Evolutionary conservation across 495 filamentous ascomycete genomes (phyloP), one percentile per base, ranked within the genome.

Genomic region (Hypoxylon lenormandii): DNA sequence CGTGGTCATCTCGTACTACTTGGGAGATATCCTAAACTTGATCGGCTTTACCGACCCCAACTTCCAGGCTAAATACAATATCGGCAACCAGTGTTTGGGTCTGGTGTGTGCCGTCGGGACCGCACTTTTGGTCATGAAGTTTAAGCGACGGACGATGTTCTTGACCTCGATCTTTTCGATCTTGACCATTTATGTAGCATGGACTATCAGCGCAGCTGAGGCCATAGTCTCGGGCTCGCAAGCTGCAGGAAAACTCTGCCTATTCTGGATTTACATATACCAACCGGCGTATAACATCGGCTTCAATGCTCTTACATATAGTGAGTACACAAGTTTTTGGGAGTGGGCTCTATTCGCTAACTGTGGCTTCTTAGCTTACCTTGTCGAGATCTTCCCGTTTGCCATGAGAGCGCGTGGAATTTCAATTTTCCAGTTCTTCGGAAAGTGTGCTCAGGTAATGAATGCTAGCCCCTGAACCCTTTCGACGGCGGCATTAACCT

Each of bases 381-480:
- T 88, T 5, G 77, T 87, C 26, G 86, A 89, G 60, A 74, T 89
- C 13, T 89, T 86, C 77, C 87, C 87, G 5, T 89, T 82, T 75
- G 77, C 83, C 0, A 78, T 82, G 58, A 83, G 87, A 56, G 82
- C 84, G 10, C 81, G 84, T 28, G 86, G 87, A 68, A 83, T 89
- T 50, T 81, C 83, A 0, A 81, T 87, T 72, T 85, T 86, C 77
- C 84, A 89, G 70, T 84, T 85, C 75, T 89, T 83, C 61, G 83
- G 86, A 46, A 80, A 84, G 37, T 78, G 79, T 2, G 84, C 85
- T 15, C 68, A 71, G 58, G 68, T 71, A 66, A 61, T 8, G 19
- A 66, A 61, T 8, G 19, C 13, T 18, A 47, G 50, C 30, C 51
- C 48, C 19, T 13, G 15, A 5, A 11, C 21, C 8, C 21, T 4